Base-by-base conservation (phyloP, 768 basidiomycete species). In the Candolleomyces efflorescens region DNA sequence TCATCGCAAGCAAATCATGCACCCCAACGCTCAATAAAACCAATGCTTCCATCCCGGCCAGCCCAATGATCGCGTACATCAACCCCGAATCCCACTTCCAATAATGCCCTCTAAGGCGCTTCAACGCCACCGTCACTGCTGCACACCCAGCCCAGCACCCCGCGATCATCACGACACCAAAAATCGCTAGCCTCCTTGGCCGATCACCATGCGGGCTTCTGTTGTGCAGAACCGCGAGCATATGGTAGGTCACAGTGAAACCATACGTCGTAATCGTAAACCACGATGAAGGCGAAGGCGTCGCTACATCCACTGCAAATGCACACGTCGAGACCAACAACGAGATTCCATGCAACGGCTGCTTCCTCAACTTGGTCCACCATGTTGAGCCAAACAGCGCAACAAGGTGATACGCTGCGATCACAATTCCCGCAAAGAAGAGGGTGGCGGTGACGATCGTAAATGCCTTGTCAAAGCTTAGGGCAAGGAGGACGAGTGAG, bases 1-100 rank as follows among this genome's bases (percentile, higher is more conserved):
- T 56, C 78, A 83, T 50, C 90, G 93, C 61, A 87, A 92, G 65
- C 10, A 1, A 43, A 20, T 43, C 41, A 3, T 6, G 6, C 41
- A 17, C 41, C 41, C 41, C 41, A 43, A 43, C 18, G 1, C 17
- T 15, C 41, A 43, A 5, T 15, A 43, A 12, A 17, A 43, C 13
- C 17, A 43, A 43, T 15, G 18, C 18, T 15, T 43, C 41, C 41
- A 43, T 5, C 1, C 41, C 41, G 5, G 41, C 41, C 15, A 20
- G 17, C 17, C 9, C 18, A 6, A 17, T 17, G 6, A 43, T 20
- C 13, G 17, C 41, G 13, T 4, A 4, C 41, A 43, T 43, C 41
- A 43, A 5, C 18, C 10, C 41, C 18, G 10, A 1, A 43, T 43
- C 41, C 41, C 41, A 43, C 3, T 15, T 5, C 41, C 41, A 32